Percentiles rank a stretch among this genome's conserved stretches.
Evolutionary conservation across 1,284 basidiomycete species (phyloP).

Genomic region (Trametes polyzona): DNA sequence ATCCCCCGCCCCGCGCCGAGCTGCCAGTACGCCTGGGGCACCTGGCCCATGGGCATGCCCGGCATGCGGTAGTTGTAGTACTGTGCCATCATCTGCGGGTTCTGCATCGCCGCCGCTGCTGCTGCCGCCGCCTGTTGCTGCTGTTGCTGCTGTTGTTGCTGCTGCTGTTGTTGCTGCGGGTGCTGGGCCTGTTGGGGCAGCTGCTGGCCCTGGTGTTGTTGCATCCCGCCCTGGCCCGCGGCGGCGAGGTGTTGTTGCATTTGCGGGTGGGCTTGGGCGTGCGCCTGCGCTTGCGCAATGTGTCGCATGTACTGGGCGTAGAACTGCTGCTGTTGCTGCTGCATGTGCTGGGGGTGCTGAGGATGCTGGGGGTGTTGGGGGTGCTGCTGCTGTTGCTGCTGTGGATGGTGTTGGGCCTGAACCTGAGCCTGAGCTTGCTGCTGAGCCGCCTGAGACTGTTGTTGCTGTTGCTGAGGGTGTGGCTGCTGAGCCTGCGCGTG

Average conservation of each 20-base stretch:
- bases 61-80: conserved; percentile 32
- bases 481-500: conserved; percentile 10
- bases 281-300: conserved; percentile 1
- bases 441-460: too few species aligned
- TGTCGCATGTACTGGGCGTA: neutral
- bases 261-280: conserved; percentile 12
- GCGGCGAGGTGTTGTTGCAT: conserved; percentile 28
- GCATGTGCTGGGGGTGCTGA: too few species aligned
- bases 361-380: too few species aligned
- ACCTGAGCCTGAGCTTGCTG: too few species aligned
- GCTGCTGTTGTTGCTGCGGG: conserved; percentile 27
- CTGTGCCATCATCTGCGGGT: conserved; percentile 37
- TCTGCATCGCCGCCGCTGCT: conserved; percentile 34
- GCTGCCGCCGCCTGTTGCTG: conserved; percentile 24
- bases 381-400: too few species aligned
- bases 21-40: conserved; percentile 35
- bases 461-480: too few species aligned
- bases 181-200: neutral
- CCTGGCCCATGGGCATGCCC: conserved; percentile 23
- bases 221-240: too few species aligned
- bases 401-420: too few species aligned
- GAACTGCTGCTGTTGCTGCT: too few species aligned
- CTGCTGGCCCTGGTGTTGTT: too few species aligned
- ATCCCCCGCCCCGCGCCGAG: conserved; percentile 34
- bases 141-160: conserved; percentile 27